Evolutionary conservation across 2,329 filamentous ascomycete species (phyloP).

Genomic region (Cladosporium sp.): DNA sequence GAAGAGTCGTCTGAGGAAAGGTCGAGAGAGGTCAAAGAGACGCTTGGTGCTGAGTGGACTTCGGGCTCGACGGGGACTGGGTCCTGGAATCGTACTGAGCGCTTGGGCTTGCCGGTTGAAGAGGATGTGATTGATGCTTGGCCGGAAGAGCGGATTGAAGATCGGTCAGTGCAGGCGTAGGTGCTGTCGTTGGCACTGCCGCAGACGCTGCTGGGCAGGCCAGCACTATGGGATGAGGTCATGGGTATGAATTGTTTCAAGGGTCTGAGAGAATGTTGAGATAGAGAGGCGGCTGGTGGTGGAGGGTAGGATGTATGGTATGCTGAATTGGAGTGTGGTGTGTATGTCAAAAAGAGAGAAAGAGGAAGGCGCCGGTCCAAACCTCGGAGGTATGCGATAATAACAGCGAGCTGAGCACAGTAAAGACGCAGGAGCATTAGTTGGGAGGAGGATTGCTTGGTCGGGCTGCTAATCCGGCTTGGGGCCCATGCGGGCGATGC

Average conservation of each 20-base stretch:
- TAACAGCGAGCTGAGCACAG: neutral
- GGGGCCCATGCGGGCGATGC: neutral
- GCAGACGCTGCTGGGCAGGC: slow-evolving; percentile 11
- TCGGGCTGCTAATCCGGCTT: slow-evolving; percentile 3
- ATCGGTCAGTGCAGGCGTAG: slow-evolving; percentile 2
- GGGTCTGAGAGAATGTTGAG: too few species aligned
- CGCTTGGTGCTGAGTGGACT: neutral
- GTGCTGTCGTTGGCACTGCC: slow-evolving; percentile 12
- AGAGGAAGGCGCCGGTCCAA: neutral
- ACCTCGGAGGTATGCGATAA: neutral
- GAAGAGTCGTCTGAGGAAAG: slow-evolving; percentile 1
- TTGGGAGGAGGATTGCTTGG: slow-evolving; percentile 7
- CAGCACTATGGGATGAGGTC: neutral
- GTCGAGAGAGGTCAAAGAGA: slow-evolving; percentile 4
- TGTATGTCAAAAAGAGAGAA: neutral
- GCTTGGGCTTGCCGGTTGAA: slow-evolving; percentile 9
- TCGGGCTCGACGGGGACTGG: neutral
- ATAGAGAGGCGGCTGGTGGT: too few species aligned
- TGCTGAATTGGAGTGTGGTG: neutral
- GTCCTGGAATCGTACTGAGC: slow-evolving; percentile 11
- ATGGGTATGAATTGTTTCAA: neutral
- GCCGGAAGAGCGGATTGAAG: slow-evolving; percentile 7
- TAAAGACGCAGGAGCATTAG: neutral
- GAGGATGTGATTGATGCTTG: slow-evolving; percentile 6
- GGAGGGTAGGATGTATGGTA: neutral